Evolutionary conservation across 805 yeast genomes (phyloP).

Genomic region (Ogataea glucozyma): DNA sequence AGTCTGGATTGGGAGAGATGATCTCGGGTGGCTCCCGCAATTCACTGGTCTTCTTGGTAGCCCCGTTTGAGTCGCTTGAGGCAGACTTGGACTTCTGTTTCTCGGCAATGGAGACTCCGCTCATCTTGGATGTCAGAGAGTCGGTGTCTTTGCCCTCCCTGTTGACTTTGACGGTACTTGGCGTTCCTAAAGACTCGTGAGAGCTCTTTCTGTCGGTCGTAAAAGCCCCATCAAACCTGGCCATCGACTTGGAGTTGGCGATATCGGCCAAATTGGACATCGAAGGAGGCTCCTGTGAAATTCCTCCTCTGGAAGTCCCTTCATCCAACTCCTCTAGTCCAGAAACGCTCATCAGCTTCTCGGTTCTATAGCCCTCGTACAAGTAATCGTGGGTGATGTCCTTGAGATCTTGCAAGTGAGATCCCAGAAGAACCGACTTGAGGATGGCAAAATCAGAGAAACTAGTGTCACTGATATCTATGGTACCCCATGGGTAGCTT

Average conservation of each 20-base stretch:
- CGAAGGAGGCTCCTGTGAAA: constrained; percentile 49
- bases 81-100: constrained; percentile 12
- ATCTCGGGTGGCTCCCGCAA: constrained; percentile 19
- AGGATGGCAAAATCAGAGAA: constrained; percentile 55
- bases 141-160: constrained; percentile 19
- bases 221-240: constrained; percentile 22
- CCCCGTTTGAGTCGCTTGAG: constrained; percentile 13
- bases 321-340: constrained; percentile 39
- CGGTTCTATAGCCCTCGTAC: constrained; percentile 67
- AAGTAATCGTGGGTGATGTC: constrained; percentile 66
- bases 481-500: constrained; percentile 75
- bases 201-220: constrained; percentile 13
- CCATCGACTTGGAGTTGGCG: constrained; percentile 38
- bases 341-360: constrained; percentile 55
- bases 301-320: constrained; percentile 17
- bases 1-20: constrained; percentile 19
- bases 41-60: background rate
- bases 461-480: constrained; percentile 54
- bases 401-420: constrained; percentile 63
- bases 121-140: constrained; percentile 17
- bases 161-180: constrained; percentile 7
- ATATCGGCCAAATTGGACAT: constrained; percentile 62
- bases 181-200: constrained; percentile 13
- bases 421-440: constrained; percentile 56
- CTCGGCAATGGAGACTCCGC: constrained; percentile 13